Evolutionary conservation across 257 asterid genomes (phyloP).

Genomic region (Fraxinus quadrangulata): DNA sequence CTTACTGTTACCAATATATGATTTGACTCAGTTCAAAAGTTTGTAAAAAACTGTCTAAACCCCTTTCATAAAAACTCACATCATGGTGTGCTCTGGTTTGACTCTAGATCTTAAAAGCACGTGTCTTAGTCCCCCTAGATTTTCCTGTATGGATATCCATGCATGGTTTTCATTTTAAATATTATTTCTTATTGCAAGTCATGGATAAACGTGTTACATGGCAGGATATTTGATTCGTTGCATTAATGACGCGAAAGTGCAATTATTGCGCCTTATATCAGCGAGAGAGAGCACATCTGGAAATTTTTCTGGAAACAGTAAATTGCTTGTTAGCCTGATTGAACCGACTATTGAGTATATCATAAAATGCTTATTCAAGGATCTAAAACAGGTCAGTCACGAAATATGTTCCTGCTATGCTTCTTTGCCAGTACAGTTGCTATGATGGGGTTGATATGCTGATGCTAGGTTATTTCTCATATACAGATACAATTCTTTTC

Average conservation of each 20-base stretch:
- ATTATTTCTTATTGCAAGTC: constrained; percentile 21
- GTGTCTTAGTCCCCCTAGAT: constrained; percentile 10
- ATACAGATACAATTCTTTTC: constrained; percentile 10
- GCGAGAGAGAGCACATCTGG: constrained; percentile 36
- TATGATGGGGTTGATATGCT: constrained; percentile 26
- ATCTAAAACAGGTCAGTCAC: constrained; percentile 61
- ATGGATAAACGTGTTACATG: constrained; percentile 32
- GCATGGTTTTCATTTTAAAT: constrained; percentile 18
- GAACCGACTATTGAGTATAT: constrained; percentile 77
- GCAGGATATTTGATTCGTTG: constrained; percentile 72
- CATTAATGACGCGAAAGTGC: constrained; percentile 65
- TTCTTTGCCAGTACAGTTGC: constrained; percentile 25
- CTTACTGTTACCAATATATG: constrained; percentile 7
- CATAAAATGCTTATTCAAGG: constrained; percentile 61
- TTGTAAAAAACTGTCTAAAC: background rate
- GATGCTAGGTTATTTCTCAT: constrained; percentile 8
- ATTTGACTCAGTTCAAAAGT: constrained; percentile 9
- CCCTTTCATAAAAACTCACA: constrained; percentile 8
- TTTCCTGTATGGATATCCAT: constrained; percentile 9
- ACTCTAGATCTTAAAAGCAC: constrained; percentile 10
- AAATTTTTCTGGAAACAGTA: constrained; percentile 46
- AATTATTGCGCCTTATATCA: constrained; percentile 43
- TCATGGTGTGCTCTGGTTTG: constrained; percentile 6
- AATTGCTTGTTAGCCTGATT: constrained; percentile 50
- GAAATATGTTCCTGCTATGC: constrained; percentile 19